Conservation (phyloP, 345 rosid species). For the Salix suchowensis region DNA sequence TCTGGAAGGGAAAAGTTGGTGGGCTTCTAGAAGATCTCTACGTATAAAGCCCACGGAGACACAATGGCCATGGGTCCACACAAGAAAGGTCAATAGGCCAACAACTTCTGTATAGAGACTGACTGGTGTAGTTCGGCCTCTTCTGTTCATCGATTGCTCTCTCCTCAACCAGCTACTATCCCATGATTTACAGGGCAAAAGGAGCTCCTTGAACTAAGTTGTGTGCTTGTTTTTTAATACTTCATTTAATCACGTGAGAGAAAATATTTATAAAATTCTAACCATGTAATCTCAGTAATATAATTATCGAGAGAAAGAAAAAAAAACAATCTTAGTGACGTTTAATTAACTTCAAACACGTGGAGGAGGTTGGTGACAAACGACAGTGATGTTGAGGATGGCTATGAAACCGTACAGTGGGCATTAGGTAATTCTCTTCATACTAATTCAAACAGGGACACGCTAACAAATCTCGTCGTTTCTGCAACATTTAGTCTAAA, state of each 20-base stretch:
- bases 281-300: no score
- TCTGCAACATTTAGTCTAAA: neutral
- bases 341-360: no score
- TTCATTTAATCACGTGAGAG: no score
- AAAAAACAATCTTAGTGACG: no score
- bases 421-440: neutral
- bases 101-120: constrained; percentile 12
- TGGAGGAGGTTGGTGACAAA: no score
- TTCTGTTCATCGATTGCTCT: neutral
- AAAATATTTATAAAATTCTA: no score
- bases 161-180: neutral
- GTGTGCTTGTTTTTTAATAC: no score
- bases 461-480: neutral
- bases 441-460: neutral
- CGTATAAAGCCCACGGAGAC: constrained; percentile 1
- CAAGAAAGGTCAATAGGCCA: constrained; percentile 21
- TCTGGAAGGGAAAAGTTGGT: neutral
- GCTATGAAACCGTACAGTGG: no score
- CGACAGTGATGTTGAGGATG: no score
- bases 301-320: no score
- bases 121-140: neutral
- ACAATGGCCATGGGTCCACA: constrained; percentile 4
- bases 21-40: constrained; percentile 21
- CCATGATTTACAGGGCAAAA: neutral
- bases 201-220: neutral